Conservation (phyloP, 2,329 filamentous ascomycete species). For the Diplocarpon mali region DNA sequence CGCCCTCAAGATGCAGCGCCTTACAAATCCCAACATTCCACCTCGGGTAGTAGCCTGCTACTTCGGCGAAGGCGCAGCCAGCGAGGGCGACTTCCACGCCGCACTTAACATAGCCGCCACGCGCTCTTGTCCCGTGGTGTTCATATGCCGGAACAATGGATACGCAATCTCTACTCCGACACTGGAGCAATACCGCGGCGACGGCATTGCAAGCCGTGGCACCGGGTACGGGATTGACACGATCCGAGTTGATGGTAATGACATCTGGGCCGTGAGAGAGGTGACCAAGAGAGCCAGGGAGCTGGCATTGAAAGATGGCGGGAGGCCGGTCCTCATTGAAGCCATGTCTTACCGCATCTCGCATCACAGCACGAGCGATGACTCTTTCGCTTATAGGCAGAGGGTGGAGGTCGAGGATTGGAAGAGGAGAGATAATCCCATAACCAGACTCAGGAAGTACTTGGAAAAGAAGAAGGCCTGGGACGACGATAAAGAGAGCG, state of each 20-base stretch:
- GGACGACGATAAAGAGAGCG: constrained; percentile 74
- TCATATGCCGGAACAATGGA: constrained; percentile 88
- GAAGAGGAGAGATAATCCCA: constrained; percentile 82
- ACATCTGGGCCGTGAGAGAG: constrained; percentile 79
- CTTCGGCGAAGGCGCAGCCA: constrained; percentile 84
- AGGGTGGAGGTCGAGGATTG: constrained; percentile 90
- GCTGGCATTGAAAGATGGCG: constrained; percentile 33
- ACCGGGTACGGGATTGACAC: constrained; percentile 92
- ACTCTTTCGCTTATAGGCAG: constrained; percentile 92
- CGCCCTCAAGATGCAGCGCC: constrained; percentile 69
- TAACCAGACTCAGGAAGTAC: constrained; percentile 79
- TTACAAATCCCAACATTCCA: constrained; percentile 57
- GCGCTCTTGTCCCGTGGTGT: constrained; percentile 74
- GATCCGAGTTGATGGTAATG: constrained; percentile 86
- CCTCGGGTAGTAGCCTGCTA: constrained; percentile 68
- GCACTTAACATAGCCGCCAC: constrained; percentile 87
- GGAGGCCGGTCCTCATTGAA: constrained; percentile 70
- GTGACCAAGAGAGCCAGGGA: constrained; percentile 72
- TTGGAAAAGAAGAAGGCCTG: constrained; percentile 75
- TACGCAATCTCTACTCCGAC: constrained; percentile 87
- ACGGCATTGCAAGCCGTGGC: constrained; percentile 79
- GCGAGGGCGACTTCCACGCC: constrained; percentile 85
- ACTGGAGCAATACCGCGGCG: constrained; percentile 80
- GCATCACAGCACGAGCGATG: constrained; percentile 93
- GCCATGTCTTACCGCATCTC: constrained; percentile 98